Base-by-base conservation (phyloP, 2,329 filamentous ascomycete genomes). In the Coniella vitis region DNA sequence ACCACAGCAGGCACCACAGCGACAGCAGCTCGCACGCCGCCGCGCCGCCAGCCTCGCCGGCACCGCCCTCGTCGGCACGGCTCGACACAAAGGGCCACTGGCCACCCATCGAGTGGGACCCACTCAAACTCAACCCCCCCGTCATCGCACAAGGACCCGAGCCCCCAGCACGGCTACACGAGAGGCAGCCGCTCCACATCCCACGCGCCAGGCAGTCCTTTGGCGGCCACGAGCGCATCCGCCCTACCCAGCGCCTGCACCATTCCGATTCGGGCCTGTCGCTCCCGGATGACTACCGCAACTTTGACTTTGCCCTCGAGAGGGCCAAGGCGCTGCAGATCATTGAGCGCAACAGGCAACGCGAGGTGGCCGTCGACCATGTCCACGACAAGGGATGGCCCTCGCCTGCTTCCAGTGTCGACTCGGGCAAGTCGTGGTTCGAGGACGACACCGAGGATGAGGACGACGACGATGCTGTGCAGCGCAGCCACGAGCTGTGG, bases 221-320 rank as follows among this genome's bases (percentile, higher is more conserved):
- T 16, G 49, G 42, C 31, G 50, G 46, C 14, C 39, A 43, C 19
- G 42, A 45, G 39, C 25, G 19, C 7, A 16, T 32, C 19, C 43
- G 49, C 21, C 17, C 37, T 12, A 37, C 45, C 12, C 42, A 45
- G 3, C 42, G 47, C 7, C 50, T 48, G 21, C 47, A 52, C 29
- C 54, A 55, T 35, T 51, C 51, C 22, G 52, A 52, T 36, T 54
- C 52, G 12, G 49, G 53, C 39, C 51, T 54, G 41, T 50, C 53
- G 29, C 56, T 58, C 12, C 25, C 25, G 10, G 52, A 61, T 19
- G 61, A 62, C 47, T 59, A 63, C 45, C 59, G 54, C 37, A 61
- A 61, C 38, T 65, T 67, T 45, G 61, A 66, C 55, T 67, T 66
- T 46, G 61, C 63, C 43, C 64, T 65, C 47, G 48, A 53, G 34